Evolutionary conservation across 2,329 filamentous ascomycete species (phyloP).

Genomic region (Neodidymelliopsis sp.): DNA sequence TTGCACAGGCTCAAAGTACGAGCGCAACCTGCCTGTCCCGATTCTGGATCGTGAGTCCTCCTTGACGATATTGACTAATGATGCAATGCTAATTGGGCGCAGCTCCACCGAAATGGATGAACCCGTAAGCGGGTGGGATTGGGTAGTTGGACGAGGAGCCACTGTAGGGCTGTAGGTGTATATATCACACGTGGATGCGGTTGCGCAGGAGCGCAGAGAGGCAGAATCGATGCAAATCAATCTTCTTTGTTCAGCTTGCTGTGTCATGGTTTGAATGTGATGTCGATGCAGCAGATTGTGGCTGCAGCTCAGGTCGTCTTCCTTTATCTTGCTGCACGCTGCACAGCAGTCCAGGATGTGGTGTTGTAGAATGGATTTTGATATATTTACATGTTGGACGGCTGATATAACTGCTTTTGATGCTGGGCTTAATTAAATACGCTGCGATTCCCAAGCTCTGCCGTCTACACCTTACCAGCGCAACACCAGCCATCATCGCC

Average conservation of each 20-base stretch:
- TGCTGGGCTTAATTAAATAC: too few species aligned
- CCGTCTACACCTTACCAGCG: too few species aligned
- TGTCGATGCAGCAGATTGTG: not conserved
- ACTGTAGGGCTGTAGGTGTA: constrained; percentile 20
- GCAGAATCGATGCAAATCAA: constrained; percentile 10
- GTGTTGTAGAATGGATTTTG: too few species aligned
- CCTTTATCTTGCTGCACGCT: too few species aligned
- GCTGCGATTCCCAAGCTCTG: too few species aligned
- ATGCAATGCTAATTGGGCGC: constrained; percentile 22
- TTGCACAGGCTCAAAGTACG: constrained; percentile 86
- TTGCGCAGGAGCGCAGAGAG: constrained; percentile 11
- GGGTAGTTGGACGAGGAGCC: constrained; percentile 13
- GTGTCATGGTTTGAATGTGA: not conserved
- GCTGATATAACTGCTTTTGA: too few species aligned
- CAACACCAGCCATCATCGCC: too few species aligned
- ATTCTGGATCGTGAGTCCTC: constrained; percentile 77
- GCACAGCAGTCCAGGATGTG: too few species aligned
- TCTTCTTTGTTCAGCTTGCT: constrained; percentile 10
- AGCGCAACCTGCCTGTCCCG: constrained; percentile 85
- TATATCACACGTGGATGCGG: constrained; percentile 18
- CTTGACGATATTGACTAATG: constrained; percentile 2
- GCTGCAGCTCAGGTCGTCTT: not conserved
- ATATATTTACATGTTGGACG: too few species aligned
- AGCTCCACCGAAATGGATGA: constrained; percentile 48
- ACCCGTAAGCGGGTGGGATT: constrained; percentile 32